These are phyloP conservation scores for Paxillus ammoniavirescens DNA, from an alignment of 768 basidiomycete species.

Conservation along the genomic window DNA sequence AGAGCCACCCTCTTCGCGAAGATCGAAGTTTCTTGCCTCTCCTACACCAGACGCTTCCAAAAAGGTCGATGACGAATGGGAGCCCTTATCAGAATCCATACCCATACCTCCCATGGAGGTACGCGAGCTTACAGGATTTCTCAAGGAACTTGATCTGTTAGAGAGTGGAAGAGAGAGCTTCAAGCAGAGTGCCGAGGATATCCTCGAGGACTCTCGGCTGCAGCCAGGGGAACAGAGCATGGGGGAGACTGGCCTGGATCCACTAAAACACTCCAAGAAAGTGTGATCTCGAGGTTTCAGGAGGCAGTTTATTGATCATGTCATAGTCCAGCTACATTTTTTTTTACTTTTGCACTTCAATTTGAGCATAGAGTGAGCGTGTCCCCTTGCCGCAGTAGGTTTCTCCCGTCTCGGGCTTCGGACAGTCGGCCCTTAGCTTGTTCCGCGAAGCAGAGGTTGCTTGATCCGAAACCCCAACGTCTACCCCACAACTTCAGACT, in stretches of 20 bases:
- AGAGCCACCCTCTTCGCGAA: not conserved
- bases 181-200: conserved; percentile 22
- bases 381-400: too few relatives aligned
- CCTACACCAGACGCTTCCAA: not conserved
- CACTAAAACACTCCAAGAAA: not conserved
- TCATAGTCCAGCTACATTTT: not conserved
- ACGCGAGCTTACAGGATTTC: not conserved
- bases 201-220: not conserved
- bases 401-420: too few relatives aligned
- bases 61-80: conserved; percentile 14
- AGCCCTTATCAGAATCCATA: conserved; percentile 23
- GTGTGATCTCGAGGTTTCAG: not conserved
- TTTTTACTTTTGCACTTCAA: not conserved
- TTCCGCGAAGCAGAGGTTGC: conserved; percentile 1
- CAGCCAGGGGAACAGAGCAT: not conserved
- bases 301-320: not conserved
- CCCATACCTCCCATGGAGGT: not conserved
- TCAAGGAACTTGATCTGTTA: conserved; percentile 6
- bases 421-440: not conserved
- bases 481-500: not conserved
- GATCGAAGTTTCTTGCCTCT: not conserved
- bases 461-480: not conserved
- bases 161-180: conserved; percentile 14
- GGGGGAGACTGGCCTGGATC: not conserved
- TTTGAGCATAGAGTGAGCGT: not conserved